Evolutionary conservation across 2,329 filamentous ascomycete species (phyloP).

Genomic region (Uncinocarpus reesii): DNA sequence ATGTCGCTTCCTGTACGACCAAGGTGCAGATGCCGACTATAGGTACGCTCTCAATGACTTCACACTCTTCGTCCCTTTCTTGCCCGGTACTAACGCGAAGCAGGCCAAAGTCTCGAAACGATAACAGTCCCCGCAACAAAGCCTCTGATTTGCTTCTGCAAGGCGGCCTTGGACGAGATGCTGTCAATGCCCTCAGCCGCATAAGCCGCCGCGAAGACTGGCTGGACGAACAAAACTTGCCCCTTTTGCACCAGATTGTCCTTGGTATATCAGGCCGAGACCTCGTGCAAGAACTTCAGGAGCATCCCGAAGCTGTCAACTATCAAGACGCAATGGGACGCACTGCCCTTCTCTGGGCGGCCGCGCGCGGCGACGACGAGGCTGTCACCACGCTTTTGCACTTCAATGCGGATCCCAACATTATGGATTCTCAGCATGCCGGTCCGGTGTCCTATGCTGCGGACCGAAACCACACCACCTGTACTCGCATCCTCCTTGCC

Average conservation of each 20-base stretch:
- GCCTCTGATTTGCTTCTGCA: too few relatives aligned
- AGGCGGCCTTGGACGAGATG: too few relatives aligned
- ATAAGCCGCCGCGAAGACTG: too few relatives aligned
- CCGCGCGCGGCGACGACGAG: conserved; percentile 19
- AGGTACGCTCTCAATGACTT: too few relatives aligned
- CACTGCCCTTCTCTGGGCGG: conserved; percentile 22
- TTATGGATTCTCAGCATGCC: conserved; percentile 19
- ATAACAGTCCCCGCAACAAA: too few relatives aligned
- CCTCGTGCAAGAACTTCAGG: conserved; percentile 18
- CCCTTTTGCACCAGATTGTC: conserved; percentile 19
- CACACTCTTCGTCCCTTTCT: too few relatives aligned
- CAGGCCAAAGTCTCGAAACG: too few relatives aligned
- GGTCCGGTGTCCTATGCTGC: conserved; percentile 19
- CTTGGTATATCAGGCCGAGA: conserved; percentile 17
- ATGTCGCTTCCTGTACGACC: conserved; percentile 22
- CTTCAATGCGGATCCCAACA: conserved; percentile 20
- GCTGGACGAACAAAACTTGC: conserved; percentile 20
- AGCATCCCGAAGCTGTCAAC: conserved; percentile 18
- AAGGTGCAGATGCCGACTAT: conserved; percentile 25
- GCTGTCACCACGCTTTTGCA: conserved; percentile 18
- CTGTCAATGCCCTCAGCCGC: too few relatives aligned
- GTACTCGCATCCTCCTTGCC: conserved; percentile 22
- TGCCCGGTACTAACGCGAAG: too few relatives aligned
- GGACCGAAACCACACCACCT: conserved; percentile 15
- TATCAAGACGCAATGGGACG: conserved; percentile 20